Conservation (phyloP, 2,329 filamentous ascomycete species). For the Myrmaecium sp. region DNA sequence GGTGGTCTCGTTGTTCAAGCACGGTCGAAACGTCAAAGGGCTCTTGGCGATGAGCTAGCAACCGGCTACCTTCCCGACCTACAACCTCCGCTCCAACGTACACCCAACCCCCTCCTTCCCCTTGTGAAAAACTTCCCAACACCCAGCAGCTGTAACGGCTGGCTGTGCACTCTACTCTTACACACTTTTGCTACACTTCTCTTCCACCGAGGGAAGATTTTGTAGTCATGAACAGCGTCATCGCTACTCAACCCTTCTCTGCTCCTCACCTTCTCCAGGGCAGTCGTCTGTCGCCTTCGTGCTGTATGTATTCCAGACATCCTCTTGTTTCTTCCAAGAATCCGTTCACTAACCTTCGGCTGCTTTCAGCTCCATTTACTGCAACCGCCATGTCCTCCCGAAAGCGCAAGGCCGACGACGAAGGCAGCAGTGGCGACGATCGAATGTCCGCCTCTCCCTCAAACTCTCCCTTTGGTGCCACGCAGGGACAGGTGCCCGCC, state of each 20-base stretch:
- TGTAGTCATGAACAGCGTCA: conserved; percentile 42
- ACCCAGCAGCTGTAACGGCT: too few relatives aligned
- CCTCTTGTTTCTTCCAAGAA: conserved; percentile 6
- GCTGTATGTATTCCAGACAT: conserved; percentile 44
- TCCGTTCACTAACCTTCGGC: conserved; percentile 10
- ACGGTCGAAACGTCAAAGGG: too few relatives aligned
- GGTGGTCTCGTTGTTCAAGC: too few relatives aligned
- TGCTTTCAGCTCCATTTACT: conserved; percentile 19
- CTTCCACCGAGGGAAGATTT: too few relatives aligned
- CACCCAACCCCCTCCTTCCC: too few relatives aligned
- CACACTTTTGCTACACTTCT: too few relatives aligned
- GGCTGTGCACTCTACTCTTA: too few relatives aligned
- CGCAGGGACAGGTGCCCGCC: conserved; percentile 40
- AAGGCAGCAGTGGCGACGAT: conserved; percentile 45
- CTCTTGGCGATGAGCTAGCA: too few relatives aligned
- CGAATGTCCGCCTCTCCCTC: conserved; percentile 85
- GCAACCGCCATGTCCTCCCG: conserved; percentile 30
- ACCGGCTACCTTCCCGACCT: too few relatives aligned
- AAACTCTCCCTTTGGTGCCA: conserved; percentile 60
- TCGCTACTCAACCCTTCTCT: conserved; percentile 38
- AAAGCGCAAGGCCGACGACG: conserved; percentile 81
- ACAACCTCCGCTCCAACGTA: too few relatives aligned
- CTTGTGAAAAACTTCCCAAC: too few relatives aligned
- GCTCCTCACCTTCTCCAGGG: conserved; percentile 46
- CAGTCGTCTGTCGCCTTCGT: conserved; percentile 41